Evolutionary conservation across 192 early-diverging fungal species (phyloP).

Genomic region (Coemansia sp.): DNA sequence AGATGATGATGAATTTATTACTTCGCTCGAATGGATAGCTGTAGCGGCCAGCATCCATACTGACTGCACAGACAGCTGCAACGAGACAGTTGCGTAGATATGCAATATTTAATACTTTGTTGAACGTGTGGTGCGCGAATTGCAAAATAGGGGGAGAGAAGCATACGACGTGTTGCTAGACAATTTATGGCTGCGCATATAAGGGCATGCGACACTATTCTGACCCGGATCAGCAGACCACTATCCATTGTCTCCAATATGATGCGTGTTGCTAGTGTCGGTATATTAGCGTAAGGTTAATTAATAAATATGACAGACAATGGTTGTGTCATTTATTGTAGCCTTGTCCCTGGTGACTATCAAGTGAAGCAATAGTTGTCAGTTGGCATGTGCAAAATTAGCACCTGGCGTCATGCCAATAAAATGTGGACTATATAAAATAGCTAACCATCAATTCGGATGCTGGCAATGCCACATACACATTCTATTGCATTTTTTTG

Average conservation of each 20-base stretch:
- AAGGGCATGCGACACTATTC: not conserved
- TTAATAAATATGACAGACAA: not conserved
- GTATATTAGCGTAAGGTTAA: not conserved
- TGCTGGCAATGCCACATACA: not conserved
- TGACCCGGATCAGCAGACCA: not conserved
- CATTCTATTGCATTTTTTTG: not conserved
- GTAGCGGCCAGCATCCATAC: conserved; percentile 43
- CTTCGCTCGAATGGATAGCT: conserved; percentile 38
- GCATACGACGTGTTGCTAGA: not conserved
- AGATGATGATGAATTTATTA: conserved; percentile 45
- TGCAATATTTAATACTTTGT: not conserved
- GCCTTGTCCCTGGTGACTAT: not conserved
- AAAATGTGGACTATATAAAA: not conserved
- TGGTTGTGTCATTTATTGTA: not conserved
- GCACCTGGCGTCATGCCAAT: too few species aligned
- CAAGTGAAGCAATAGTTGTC: not conserved
- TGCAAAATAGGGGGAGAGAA: not conserved
- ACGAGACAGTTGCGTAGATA: not conserved
- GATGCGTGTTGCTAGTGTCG: not conserved
- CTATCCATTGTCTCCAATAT: not conserved
- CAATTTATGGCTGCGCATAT: not conserved
- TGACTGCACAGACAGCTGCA: conserved; percentile 21
- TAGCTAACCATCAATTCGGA: not conserved
- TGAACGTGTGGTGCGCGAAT: not conserved
- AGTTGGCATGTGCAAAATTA: not conserved